Evolutionary conservation across 768 basidiomycete genomes (phyloP), one percentile per base, ranked within the genome.

Genomic region (Rubroboletus satanas): DNA sequence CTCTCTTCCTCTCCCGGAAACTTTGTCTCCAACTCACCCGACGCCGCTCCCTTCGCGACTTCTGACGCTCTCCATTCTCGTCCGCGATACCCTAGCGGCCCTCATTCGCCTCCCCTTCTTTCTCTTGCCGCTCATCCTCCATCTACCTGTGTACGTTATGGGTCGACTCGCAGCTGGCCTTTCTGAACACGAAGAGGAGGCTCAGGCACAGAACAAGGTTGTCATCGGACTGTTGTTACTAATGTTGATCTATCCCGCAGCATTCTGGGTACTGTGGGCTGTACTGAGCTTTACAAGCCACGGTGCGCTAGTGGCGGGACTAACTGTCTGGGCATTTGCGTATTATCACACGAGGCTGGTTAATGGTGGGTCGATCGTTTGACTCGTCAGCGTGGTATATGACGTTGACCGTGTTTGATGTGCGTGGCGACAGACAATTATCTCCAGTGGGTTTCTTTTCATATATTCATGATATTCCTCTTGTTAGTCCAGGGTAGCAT

Each of bases 161-260:
- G 87, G 84, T 12, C 78, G 85, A 31, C 64, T 87, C 49, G 93
- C 91, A 43, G 89, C 88, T 18, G 74, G 80, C 44, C 73, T 96
- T 36, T 84, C 81, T 35, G 80, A 88, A 64, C 83, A 93, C 57
- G 94, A 98, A 68, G 88, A 98, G 70, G 96, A 98, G 70, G 88
- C 92, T 11, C 88, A 92, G 70, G 97, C 96, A 42, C 95, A 98
- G 78, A 98, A 93, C 77, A 99, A 99, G 77, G 83, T 97, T 43
- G 85, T 90, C 12, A 87, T 96, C 62, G 93, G 93, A 2, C 64
- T 96, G 35, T 70, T 97, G 50, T 82, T 88, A 37, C 72, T 88
- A 54, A 65, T 91, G 51, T 65, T 84, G 59, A 85, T 89, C 41
- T 97, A 98, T 74, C 86, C 92, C 21, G 68, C 84, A n/a, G 72